Conservation (phyloP, 2,329 filamentous ascomycete species). For the Diplodia seriata region DNA sequence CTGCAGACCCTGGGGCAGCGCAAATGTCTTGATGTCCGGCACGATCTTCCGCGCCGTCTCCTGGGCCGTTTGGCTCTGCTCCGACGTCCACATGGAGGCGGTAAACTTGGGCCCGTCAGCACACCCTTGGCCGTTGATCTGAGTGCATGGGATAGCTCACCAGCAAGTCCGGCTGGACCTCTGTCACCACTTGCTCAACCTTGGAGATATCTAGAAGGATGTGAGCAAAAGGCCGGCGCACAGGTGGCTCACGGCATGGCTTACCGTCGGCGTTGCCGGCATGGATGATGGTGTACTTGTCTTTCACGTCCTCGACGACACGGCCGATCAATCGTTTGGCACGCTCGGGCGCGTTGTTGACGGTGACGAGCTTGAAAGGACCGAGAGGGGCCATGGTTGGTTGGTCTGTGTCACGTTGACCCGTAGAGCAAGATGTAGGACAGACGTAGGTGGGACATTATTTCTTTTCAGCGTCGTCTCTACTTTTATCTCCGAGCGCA, state of each 20-base stretch:
- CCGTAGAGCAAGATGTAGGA: not conserved
- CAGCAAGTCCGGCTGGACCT: slow-evolving; percentile 61
- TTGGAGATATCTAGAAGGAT: slow-evolving; percentile 53
- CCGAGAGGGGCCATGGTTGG: slow-evolving; percentile 44
- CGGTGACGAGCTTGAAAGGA: slow-evolving; percentile 69
- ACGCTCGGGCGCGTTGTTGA: slow-evolving; percentile 71
- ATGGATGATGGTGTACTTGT: slow-evolving; percentile 68
- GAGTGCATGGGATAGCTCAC: slow-evolving; percentile 46
- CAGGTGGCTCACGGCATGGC: slow-evolving; percentile 36
- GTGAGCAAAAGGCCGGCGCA: slow-evolving; percentile 1
- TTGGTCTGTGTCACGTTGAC: not conserved
- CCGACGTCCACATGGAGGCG: slow-evolving; percentile 65
- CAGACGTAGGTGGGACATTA: not conserved
- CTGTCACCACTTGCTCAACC: slow-evolving; percentile 61
- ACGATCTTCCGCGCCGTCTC: slow-evolving; percentile 53
- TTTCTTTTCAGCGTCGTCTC: not conserved
- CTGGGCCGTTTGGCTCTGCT: slow-evolving; percentile 57
- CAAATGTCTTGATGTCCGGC: slow-evolving; percentile 60
- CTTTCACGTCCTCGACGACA: slow-evolving; percentile 66
- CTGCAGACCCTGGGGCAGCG: slow-evolving; percentile 62
- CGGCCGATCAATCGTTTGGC: slow-evolving; percentile 68
- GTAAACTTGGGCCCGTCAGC: slow-evolving; percentile 58
- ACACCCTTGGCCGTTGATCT: not conserved
- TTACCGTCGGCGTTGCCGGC: slow-evolving; percentile 68
- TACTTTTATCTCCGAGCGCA: slow-evolving; percentile 26